phyloP scores from a whole-genome alignment of 1,284 basidiomycete genomes.

The Cutaneotrichosporon cavernicola region DNA sequence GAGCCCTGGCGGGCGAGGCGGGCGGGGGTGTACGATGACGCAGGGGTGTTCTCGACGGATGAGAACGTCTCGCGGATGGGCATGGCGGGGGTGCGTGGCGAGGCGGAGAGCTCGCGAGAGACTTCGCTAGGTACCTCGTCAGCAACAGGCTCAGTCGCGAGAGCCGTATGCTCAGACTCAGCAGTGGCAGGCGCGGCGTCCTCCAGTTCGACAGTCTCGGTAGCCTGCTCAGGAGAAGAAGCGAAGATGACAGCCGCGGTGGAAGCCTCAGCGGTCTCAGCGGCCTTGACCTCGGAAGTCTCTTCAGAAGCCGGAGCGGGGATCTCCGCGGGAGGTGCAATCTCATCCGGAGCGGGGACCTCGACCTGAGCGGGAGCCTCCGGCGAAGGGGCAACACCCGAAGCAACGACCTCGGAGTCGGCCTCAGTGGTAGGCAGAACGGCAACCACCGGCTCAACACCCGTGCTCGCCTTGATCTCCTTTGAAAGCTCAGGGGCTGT shows the following conservation, averaged over 20 bases:
- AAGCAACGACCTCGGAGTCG: no score
- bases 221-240: background rate
- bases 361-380: background rate
- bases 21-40: background rate
- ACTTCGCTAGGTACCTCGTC: background rate
- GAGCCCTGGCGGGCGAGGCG: background rate
- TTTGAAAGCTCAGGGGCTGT: background rate
- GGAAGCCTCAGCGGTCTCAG: background rate
- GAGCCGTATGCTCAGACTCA: background rate
- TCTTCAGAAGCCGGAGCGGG: background rate
- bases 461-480: background rate
- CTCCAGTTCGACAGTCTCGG: background rate
- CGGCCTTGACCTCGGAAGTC: background rate
- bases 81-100: conserved; percentile 6
- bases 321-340: background rate
- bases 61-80: conserved; percentile 6
- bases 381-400: background rate
- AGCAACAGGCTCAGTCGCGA: background rate
- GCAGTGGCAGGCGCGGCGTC: background rate
- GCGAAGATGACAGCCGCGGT: background rate
- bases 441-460: background rate
- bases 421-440: no score
- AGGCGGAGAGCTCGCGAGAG: conserved; percentile 1
- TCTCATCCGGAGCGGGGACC: background rate
- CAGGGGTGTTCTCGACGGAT: background rate